Base-by-base conservation (phyloP, 2,329 filamentous ascomycete species). In the Alternaria solani region DNA sequence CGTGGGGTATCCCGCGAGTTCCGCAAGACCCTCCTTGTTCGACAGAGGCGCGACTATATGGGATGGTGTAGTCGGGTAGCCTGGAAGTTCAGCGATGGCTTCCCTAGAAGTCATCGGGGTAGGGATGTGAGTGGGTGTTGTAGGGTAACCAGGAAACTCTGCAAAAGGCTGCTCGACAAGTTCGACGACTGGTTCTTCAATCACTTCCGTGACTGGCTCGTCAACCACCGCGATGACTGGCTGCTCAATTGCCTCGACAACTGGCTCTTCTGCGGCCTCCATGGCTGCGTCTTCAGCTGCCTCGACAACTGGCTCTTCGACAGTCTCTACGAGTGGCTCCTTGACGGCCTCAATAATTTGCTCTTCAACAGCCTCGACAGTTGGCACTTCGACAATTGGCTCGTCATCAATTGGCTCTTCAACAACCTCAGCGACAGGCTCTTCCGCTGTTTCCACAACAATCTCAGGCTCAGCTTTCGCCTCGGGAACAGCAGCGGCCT, bases 11-110 rank as follows among this genome's bases (percentile, higher is more conserved):
- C 34, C 61, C 3, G 67, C 64, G 12, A 72, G 55, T 43, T 65
- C 65, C 30, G 63, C 59, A 7, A 73, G 59, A 7, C 64, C 67
- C 2, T 62, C 56, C 41, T 62, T 61, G 28, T 64, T 65, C 11
- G 55, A 57, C 30, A 68, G 55, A 28, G 70, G 64, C 16, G 66
- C 63, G 11, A 58, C 9, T 30, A 72, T 69, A 39, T 72, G 70
- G 14, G 62, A 58, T 6, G 70, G 70, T 0, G 70, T 72, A n/a
- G 62, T 68, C 7, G 70, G 71, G 34, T 70, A 72, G 20, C 60
- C 43, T 9, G 68, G 63, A 20, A 69, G 51, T 55, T 67, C 65
- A 36, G 61, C 62, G 30, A 71, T 39, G 9, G 64, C 67, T 26
- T 65, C 62, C 39, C 59, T 63, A 28, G 60, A 52, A n/a, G 67